Conservation (phyloP, 1,284 basidiomycete genomes). For the Neotropicomus parvogracilis region DNA sequence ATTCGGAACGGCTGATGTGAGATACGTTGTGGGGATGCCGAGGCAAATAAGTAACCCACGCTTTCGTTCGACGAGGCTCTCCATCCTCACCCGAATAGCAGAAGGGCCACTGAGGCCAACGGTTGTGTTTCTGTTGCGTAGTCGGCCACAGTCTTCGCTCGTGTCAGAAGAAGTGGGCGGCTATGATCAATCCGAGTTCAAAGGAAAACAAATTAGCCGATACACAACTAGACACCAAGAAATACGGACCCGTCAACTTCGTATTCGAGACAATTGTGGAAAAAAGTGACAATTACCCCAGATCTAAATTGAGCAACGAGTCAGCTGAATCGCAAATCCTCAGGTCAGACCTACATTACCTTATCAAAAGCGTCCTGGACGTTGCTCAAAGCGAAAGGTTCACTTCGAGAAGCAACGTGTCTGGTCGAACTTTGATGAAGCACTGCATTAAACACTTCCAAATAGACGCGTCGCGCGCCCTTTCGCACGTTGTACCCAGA, state of each 20-base stretch:
- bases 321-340: background rate
- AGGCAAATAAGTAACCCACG: constrained; percentile 11
- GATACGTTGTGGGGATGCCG: background rate
- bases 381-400: background rate
- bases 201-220: background rate
- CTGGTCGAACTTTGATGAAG: too few species aligned
- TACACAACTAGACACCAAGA: background rate
- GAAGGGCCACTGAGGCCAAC: background rate
- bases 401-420: background rate
- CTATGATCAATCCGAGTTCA: too few species aligned
- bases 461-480: constrained; percentile 25
- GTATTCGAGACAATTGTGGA: background rate
- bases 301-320: background rate
- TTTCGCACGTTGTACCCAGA: constrained; percentile 5
- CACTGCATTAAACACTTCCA: constrained; percentile 11
- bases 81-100: constrained; percentile 9
- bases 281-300: too few species aligned
- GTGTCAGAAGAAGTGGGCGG: too few species aligned
- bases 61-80: background rate
- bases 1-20: background rate
- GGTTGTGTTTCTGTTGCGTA: background rate
- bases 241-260: background rate
- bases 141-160: background rate
- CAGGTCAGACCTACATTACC: background rate
- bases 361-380: background rate